phyloP scores from a whole-genome alignment of 768 basidiomycete genomes.

The Kwoniella heveanensis region DNA sequence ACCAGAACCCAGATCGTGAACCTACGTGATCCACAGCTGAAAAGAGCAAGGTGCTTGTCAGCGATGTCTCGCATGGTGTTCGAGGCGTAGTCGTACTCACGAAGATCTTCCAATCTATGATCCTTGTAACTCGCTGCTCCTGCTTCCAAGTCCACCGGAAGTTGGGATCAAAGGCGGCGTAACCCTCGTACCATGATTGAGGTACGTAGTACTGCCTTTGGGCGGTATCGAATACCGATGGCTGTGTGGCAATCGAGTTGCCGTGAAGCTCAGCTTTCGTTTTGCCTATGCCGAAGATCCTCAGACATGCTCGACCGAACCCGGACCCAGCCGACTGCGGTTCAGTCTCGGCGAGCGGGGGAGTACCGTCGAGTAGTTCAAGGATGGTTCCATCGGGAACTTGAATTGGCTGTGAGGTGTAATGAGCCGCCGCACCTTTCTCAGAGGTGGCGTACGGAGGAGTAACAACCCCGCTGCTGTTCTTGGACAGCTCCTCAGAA shows the following conservation, averaged over 20 bases:
- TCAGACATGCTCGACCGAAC: slow-evolving; percentile 15
- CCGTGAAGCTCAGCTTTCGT: slow-evolving; percentile 7
- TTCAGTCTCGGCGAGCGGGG: slow-evolving; percentile 9
- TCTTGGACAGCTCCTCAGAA: background rate
- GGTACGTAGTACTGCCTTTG: slow-evolving; percentile 36
- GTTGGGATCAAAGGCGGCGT: slow-evolving; percentile 65
- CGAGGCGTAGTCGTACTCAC: slow-evolving; percentile 34
- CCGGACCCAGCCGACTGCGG: slow-evolving; percentile 8
- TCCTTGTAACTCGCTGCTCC: slow-evolving; percentile 63
- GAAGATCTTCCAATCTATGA: slow-evolving; percentile 66
- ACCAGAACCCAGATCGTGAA: background rate
- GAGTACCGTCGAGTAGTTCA: slow-evolving; percentile 5
- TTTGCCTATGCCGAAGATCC: slow-evolving; percentile 14
- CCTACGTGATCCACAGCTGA: slow-evolving; percentile 34
- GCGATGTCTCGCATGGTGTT: background rate
- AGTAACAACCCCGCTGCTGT: background rate
- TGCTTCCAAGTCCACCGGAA: slow-evolving; percentile 75
- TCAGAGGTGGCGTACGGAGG: slow-evolving; percentile 11
- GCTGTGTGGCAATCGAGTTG: slow-evolving; percentile 43
- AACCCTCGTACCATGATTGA: slow-evolving; percentile 25
- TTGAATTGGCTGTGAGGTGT: slow-evolving; percentile 8
- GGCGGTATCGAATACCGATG: slow-evolving; percentile 42
- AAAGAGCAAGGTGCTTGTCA: background rate
- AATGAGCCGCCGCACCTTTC: slow-evolving; percentile 6
- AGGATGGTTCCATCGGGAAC: slow-evolving; percentile 11